Evolutionary conservation across 78 protist species (phyloP), one percentile per base, ranked within the genome.

Genomic region (Tieghemostelium lacteum): DNA sequence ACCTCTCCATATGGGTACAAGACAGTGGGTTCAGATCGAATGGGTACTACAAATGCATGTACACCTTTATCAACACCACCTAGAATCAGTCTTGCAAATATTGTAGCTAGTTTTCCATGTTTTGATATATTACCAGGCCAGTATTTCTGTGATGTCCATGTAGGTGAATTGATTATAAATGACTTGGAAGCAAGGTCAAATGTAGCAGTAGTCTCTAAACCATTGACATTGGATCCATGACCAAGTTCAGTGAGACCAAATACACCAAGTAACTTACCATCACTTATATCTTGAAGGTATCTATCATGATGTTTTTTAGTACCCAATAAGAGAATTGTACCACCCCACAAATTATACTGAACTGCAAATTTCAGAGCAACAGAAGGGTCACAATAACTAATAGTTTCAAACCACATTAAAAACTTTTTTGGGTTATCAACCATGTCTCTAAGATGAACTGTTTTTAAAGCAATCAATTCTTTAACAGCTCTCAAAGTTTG

Each of bases 141-240:
- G 34, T 76, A 87, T 62, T 87, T 87, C 50, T 75, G 86, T 26
- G 76, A 63, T 2, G 71, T 75, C 80, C 75, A 76, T 36, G 86
- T 87, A 33, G 93, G 93, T 14, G 86, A 73, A 49, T 73, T 75
- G 2, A 87, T 69, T 14, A 87, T 70, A 40, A 87, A 87, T 28
- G 73, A 86, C 22, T 80, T 22, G 34, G 65, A 24, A n/a, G 2
- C 67, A 14, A 6, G n/a, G 63, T 91, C 94, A 45, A 62, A 96
- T 3, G 88, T 86, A 5, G 97, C 95, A 29, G 65, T 91, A 20
- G 97, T 96, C 37, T 93, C 95, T 40, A 96, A 73, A 20, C 94
- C 97, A 29, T 95, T 57, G 20, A 93, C 94, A 66, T 86, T 86
- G 12, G 78, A 42, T 10, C 96, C 96, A 69, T 93, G 96, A 6